phyloP scores from a whole-genome alignment of 306 rosid genomes.

The Prunus mira region DNA sequence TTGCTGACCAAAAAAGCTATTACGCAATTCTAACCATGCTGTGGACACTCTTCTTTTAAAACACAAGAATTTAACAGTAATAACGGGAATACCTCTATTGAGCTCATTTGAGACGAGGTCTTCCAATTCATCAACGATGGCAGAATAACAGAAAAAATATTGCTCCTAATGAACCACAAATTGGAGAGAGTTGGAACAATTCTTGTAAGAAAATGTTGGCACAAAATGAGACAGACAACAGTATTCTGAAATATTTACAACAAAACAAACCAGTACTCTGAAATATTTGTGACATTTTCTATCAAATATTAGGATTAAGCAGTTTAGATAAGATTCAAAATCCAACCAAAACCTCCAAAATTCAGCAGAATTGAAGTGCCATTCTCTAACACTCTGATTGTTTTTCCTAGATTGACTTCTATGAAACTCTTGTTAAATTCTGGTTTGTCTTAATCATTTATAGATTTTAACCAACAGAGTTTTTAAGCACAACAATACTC shows the following conservation, averaged over 20 bases:
- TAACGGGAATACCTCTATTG: conserved; percentile 25
- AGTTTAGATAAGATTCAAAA: background rate
- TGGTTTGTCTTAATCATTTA: too few species aligned
- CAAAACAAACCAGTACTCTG: background rate
- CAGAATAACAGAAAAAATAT: conserved; percentile 57
- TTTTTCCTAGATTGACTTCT: background rate
- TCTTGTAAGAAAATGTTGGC: background rate
- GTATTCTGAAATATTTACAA: background rate
- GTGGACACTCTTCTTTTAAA: conserved; percentile 13
- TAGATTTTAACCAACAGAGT: background rate
- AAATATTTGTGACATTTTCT: background rate
- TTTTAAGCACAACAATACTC: background rate
- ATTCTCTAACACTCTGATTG: background rate
- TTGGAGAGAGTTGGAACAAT: background rate
- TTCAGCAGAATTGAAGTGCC: background rate
- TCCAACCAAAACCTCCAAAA: background rate
- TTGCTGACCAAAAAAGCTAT: background rate
- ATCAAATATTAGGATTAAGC: background rate
- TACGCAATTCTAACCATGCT: background rate
- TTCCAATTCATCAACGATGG: conserved; percentile 65
- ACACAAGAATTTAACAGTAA: background rate
- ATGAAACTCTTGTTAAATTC: background rate
- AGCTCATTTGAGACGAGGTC: conserved; percentile 52
- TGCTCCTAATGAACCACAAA: conserved; percentile 28
- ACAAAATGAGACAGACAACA: background rate